phyloP scores from a whole-genome alignment of 805 yeast species.

The Saccharomyces eubayanus region DNA sequence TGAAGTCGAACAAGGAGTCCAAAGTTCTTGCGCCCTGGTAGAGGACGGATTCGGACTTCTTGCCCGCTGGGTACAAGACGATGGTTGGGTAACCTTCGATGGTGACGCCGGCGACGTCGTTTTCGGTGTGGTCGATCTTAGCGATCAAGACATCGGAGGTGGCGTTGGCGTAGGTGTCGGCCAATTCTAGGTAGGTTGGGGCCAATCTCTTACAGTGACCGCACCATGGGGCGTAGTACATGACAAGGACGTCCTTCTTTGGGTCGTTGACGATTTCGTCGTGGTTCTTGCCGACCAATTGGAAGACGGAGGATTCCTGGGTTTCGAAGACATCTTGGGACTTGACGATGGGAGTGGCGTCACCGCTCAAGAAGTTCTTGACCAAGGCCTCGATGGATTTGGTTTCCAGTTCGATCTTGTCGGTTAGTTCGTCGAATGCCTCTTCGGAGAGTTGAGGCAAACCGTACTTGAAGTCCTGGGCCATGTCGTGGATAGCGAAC shows the following conservation, averaged over 20 bases:
- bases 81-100: conserved; percentile 92
- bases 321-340: conserved; percentile 78
- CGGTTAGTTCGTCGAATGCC: conserved; percentile 19
- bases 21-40: conserved; percentile 67
- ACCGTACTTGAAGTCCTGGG: conserved; percentile 67
- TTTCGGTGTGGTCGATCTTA: conserved; percentile 80
- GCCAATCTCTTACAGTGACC: conserved; percentile 92
- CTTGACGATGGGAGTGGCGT: conserved; percentile 64
- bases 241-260: conserved; percentile 66
- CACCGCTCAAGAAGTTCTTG: conserved; percentile 52
- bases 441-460: conserved; percentile 45
- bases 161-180: conserved; percentile 48
- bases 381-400: conserved; percentile 55
- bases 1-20: conserved; percentile 61
- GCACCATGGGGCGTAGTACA: conserved; percentile 97
- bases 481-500: conserved; percentile 74
- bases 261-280: conserved; percentile 52
- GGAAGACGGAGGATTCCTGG: conserved; percentile 68
- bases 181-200: conserved; percentile 84
- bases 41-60: conserved; percentile 54
- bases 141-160: conserved; percentile 61
- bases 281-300: conserved; percentile 79
- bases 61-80: conserved; percentile 82
- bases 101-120: conserved; percentile 69
- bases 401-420: conserved; percentile 36